phyloP scores from a whole-genome alignment of 441 rosid species.

The Euphorbia schlechtendalii region DNA sequence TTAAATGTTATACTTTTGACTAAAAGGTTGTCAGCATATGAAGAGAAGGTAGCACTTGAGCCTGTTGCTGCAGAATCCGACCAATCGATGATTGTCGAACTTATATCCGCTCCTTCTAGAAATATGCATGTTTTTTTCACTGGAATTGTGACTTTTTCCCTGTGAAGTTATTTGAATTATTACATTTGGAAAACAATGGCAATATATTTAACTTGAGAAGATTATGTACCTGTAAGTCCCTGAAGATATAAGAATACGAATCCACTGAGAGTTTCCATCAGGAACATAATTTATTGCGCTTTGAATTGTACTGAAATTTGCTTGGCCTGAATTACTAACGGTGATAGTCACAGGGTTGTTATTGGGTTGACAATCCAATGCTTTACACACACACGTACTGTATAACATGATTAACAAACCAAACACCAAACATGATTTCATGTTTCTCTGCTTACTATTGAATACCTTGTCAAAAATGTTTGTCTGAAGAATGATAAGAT shows the following conservation, averaged over 20 bases:
- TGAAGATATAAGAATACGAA: slow-evolving; percentile 19
- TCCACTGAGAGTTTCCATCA: slow-evolving; percentile 18
- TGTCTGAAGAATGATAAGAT: too few species aligned
- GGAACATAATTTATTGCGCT: slow-evolving; percentile 34
- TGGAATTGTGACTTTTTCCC: slow-evolving; percentile 22
- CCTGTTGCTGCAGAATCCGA: slow-evolving; percentile 19
- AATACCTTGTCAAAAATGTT: not conserved
- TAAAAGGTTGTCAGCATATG: slow-evolving; percentile 29
- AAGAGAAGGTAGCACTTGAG: slow-evolving; percentile 31
- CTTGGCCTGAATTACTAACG: slow-evolving; percentile 24
- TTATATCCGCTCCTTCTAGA: slow-evolving; percentile 28
- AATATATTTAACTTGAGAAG: too few species aligned
- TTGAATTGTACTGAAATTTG: slow-evolving; percentile 31
- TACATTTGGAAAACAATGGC: too few species aligned
- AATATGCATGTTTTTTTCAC: slow-evolving; percentile 31
- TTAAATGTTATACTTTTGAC: slow-evolving; percentile 30
- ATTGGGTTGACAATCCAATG: slow-evolving; percentile 12
- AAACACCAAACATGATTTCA: not conserved
- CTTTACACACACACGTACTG: not conserved
- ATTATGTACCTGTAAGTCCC: slow-evolving; percentile 25
- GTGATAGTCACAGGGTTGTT: slow-evolving; percentile 15
- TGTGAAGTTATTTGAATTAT: not conserved
- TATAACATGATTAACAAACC: not conserved
- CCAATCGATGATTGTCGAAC: slow-evolving; percentile 30
- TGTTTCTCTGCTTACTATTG: slow-evolving; percentile 3